phyloP scores from a whole-genome alignment of 2,329 filamentous ascomycete genomes.

The Diaporthe citri region DNA sequence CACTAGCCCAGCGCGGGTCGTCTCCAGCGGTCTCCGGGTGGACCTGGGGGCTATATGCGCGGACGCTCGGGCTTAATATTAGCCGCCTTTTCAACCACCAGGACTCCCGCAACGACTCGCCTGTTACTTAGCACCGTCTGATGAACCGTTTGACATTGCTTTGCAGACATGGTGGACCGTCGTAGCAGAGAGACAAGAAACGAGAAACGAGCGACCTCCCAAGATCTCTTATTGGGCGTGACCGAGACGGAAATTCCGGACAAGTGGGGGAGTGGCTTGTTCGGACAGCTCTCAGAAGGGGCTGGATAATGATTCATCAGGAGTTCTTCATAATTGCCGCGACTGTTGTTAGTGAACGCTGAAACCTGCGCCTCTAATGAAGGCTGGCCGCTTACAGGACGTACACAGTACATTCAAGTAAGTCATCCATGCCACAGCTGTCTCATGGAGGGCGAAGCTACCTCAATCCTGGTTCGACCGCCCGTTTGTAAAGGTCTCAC shows the following conservation, averaged over 20 bases:
- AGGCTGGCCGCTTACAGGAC: too few species aligned
- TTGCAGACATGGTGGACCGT: background rate
- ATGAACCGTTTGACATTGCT: constrained; percentile 20
- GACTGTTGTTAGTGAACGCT: background rate
- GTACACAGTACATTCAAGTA: background rate
- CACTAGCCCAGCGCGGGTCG: background rate
- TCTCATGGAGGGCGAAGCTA: background rate
- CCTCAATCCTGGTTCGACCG: background rate
- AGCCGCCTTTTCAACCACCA: constrained; percentile 11
- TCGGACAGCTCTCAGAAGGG: background rate
- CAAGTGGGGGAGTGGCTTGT: background rate
- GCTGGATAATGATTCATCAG: background rate
- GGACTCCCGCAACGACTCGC: background rate
- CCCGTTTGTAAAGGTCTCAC: too few species aligned
- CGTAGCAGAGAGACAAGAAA: constrained; percentile 3
- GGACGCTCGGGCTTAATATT: constrained; percentile 8
- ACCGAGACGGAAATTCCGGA: background rate
- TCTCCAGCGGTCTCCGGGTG: background rate
- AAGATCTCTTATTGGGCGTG: background rate
- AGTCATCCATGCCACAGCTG: background rate
- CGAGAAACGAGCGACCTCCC: background rate
- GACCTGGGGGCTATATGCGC: constrained; percentile 5
- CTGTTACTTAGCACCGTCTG: constrained; percentile 22
- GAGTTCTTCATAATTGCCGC: background rate
- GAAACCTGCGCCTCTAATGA: background rate